A percentile compares a stretch with the other conserved stretches of the same genome.
Evolutionary conservation across 768 basidiomycete genomes (phyloP).

Genomic region (Suillus cothurnatus): DNA sequence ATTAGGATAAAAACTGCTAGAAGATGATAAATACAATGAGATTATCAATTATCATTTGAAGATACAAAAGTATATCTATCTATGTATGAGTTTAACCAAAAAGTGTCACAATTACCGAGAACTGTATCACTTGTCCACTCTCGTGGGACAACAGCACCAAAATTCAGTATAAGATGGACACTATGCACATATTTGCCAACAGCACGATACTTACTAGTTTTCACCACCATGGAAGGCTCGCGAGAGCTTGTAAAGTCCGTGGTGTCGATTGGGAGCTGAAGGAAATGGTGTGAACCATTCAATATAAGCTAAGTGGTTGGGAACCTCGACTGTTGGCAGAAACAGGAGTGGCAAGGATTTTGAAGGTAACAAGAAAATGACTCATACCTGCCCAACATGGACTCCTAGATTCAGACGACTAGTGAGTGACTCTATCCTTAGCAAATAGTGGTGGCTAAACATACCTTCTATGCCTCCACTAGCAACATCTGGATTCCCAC

Average conservation of each 20-base stretch:
- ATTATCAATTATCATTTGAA: too few species aligned
- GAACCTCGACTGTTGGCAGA: constrained; percentile 17
- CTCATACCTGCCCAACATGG: constrained; percentile 14
- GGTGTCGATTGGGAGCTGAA: constrained; percentile 14
- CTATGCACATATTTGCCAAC: constrained; percentile 15
- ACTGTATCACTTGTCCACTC: too few species aligned
- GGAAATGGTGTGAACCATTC: too few species aligned
- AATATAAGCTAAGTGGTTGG: too few species aligned
- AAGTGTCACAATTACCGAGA: too few species aligned
- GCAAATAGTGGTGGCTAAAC: neutral
- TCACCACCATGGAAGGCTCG: neutral
- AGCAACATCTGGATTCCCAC: neutral
- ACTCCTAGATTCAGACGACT: neutral
- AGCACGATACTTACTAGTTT: constrained; percentile 27
- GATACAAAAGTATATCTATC: too few species aligned
- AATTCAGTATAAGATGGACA: constrained; percentile 27
- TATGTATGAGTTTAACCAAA: too few species aligned
- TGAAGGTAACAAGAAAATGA: constrained; percentile 9
- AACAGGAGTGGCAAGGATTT: constrained; percentile 17
- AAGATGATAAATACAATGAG: too few species aligned
- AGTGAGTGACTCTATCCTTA: too few species aligned
- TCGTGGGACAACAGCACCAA: too few species aligned
- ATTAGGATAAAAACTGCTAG: too few species aligned
- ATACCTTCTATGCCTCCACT: constrained; percentile 25
- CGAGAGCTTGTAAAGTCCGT: constrained; percentile 29